Evolutionary conservation across 2,329 filamentous ascomycete species (phyloP).

Genomic region (Scytalidium sp.): DNA sequence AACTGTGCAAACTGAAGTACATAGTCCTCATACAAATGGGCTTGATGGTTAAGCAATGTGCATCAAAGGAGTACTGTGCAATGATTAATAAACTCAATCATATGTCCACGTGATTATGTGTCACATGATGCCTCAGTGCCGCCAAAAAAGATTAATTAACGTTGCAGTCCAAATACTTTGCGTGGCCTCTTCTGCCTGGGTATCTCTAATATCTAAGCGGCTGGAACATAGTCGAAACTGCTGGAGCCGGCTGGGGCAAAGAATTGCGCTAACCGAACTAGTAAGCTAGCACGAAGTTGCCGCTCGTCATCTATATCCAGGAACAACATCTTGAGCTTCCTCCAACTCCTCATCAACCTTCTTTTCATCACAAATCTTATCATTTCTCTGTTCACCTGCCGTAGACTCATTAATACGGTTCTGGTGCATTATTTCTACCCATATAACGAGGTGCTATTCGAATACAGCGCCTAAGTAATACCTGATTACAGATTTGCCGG

Average conservation of each 20-base stretch:
- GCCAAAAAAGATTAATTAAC: background rate
- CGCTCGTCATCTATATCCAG: background rate
- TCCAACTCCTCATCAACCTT: background rate
- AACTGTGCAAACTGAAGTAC: too few relatives aligned
- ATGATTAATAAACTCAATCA: too few relatives aligned
- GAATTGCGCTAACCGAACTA: background rate
- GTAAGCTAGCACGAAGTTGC: background rate
- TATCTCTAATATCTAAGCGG: slow-evolving; percentile 4
- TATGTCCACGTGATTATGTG: too few relatives aligned
- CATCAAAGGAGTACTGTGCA: too few relatives aligned
- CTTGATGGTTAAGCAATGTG: too few relatives aligned
- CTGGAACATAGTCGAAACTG: slow-evolving; percentile 1
- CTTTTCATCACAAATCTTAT: background rate
- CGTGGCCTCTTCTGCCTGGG: slow-evolving; percentile 6
- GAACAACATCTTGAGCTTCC: slow-evolving; percentile 2
- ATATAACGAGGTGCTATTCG: background rate
- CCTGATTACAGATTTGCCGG: background rate
- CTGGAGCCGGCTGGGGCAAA: background rate
- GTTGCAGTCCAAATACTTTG: background rate
- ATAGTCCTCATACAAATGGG: too few relatives aligned
- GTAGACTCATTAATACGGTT: background rate
- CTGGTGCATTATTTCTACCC: background rate
- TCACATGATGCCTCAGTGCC: too few relatives aligned
- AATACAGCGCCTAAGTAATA: background rate
- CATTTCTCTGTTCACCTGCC: background rate